Base-by-base conservation (phyloP, 768 basidiomycete genomes). In the Lentinula detonsa region DNA sequence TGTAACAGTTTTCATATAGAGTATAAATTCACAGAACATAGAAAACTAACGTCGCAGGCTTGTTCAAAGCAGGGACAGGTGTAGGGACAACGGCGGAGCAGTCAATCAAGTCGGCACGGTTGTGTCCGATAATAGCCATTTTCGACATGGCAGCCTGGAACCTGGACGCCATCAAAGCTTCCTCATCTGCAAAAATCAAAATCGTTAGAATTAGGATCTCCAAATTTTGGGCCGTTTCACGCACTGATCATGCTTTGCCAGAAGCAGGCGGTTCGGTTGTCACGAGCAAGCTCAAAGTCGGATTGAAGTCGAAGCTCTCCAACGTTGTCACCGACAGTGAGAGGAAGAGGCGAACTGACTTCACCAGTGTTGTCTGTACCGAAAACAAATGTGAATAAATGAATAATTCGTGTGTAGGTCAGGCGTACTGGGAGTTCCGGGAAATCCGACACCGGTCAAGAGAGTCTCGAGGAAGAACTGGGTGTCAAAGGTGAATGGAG, bases 161-260 rank as follows among this genome's bases (percentile, higher is more conserved):
- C 28, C 43, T 52, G 10, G 57, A 49, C 5, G 57, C 57, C 57
- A 58, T 58, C 16, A 51, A n/a, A 59, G 62, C 60, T 33, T 51
- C 55, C n/a, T 61, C 45, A 37, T 61, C 62, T 52, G 21, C 40
- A 10, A 23, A 23, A 23, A 23, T 23, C 9, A 9, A 35, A 2
- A 51, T 5, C 2, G 50, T 33, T 5, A 34, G 0, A 15, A 51
- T 1, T 15, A 5, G n/a, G n/a, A n/a, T n/a, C 3, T 31, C 50
- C 9, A 23, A 13, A 28, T 6, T 28, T 6, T 28, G n/a, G 7
- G 10, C 8, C 7, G 8, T 46, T 46, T 2, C 23, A 55, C 65
- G 58, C 55, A 71, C 71, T 59, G 42, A 76, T 68, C 65, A 73
- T 71, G 4, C 71, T 69, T 61, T 78, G 77, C 76, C 77, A 78